phyloP scores from a whole-genome alignment of 768 basidiomycete species.

The Trametes sanguinea region DNA sequence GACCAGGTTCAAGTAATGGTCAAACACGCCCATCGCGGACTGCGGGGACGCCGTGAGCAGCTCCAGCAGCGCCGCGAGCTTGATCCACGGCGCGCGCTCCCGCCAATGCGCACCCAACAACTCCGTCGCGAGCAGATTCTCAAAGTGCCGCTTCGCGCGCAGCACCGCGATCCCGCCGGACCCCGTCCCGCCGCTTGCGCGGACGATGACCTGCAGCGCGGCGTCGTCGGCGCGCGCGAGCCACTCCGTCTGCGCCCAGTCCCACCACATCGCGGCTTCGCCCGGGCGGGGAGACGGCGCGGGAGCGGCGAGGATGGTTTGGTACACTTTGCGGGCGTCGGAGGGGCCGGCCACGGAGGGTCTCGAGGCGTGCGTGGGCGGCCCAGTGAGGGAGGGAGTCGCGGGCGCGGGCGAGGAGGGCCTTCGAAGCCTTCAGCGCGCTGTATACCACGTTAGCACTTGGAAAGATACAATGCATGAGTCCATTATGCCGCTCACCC shows the following conservation, averaged over 20 bases:
- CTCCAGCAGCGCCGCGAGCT: slow-evolving; percentile 65
- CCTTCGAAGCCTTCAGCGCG: slow-evolving; percentile 68
- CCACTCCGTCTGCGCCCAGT: slow-evolving; percentile 89
- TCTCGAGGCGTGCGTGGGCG: slow-evolving; percentile 76
- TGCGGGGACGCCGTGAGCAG: slow-evolving; percentile 50
- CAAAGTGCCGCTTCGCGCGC: slow-evolving; percentile 63
- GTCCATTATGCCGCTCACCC: slow-evolving; percentile 38
- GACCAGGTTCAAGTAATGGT: slow-evolving; percentile 33
- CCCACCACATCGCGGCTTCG: slow-evolving; percentile 65
- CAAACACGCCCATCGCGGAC: slow-evolving; percentile 43
- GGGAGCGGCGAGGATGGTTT: slow-evolving; percentile 57
- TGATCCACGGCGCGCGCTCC: slow-evolving; percentile 65
- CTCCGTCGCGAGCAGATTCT: slow-evolving; percentile 42
- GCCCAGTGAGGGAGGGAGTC: slow-evolving; percentile 69
- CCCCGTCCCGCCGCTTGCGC: slow-evolving; percentile 55
- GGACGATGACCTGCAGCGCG: slow-evolving; percentile 55
- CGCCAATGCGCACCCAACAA: slow-evolving; percentile 44
- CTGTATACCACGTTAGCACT: slow-evolving; percentile 36
- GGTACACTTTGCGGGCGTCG: slow-evolving; percentile 79
- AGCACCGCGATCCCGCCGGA: slow-evolving; percentile 55
- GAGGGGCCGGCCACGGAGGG: slow-evolving; percentile 58
- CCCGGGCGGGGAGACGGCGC: slow-evolving; percentile 35
- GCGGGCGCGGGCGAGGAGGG: slow-evolving; percentile 54
- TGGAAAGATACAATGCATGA: too few relatives aligned
- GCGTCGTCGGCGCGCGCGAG: slow-evolving; percentile 50